phyloP scores from a whole-genome alignment of 202 grass and related monocot genomes.

The Zoysia matrella region DNA sequence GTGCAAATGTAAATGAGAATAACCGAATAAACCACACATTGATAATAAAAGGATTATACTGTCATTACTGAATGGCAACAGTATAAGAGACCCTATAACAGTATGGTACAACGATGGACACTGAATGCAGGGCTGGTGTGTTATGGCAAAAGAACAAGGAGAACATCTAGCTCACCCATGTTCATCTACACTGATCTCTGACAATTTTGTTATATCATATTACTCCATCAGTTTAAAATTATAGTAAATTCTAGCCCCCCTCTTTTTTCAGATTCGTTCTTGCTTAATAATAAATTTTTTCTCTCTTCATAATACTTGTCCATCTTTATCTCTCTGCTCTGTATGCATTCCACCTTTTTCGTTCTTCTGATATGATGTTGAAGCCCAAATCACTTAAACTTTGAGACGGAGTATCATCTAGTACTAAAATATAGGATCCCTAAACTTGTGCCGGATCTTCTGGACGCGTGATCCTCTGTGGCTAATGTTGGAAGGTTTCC shows the following conservation, averaged over 20 bases:
- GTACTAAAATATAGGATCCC: not conserved
- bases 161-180: conserved; percentile 16
- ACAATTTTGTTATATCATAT: not conserved
- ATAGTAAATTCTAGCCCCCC: too few relatives aligned
- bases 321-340: too few relatives aligned
- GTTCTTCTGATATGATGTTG: too few relatives aligned
- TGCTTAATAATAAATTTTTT: not conserved
- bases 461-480: not conserved
- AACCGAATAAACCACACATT: too few relatives aligned
- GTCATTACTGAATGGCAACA: too few relatives aligned
- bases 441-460: conserved; percentile 25
- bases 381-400: too few relatives aligned
- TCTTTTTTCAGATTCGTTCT: too few relatives aligned
- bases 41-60: too few relatives aligned
- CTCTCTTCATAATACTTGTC: not conserved
- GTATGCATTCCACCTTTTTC: too few relatives aligned
- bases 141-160: not conserved
- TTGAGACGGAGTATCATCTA: not conserved
- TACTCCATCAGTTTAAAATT: too few relatives aligned
- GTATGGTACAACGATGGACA: not conserved
- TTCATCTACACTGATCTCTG: conserved; percentile 20
- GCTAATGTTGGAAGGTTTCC: not conserved
- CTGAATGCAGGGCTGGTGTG: not conserved
- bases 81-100: too few relatives aligned
- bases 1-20: too few relatives aligned